phyloP scores from a whole-genome alignment of 73 alveolate species.

The Stentor roeselii region DNA sequence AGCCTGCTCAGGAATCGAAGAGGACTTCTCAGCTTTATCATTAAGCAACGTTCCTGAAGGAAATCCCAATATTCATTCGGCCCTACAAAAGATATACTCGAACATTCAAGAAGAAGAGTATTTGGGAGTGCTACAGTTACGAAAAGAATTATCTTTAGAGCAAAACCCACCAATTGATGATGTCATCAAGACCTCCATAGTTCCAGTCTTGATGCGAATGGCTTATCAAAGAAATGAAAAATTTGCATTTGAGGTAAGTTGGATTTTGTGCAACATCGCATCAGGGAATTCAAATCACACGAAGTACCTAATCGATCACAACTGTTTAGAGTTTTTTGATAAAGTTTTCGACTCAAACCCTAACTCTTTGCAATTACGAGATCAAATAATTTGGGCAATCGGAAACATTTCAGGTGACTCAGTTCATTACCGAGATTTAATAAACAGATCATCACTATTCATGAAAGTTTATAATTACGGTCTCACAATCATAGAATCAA shows the following conservation, averaged over 20 bases:
- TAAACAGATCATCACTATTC: background rate
- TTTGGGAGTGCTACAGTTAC: background rate
- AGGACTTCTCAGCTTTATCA: background rate
- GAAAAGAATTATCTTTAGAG: background rate
- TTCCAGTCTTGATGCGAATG: background rate
- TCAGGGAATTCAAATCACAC: background rate
- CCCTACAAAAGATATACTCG: background rate
- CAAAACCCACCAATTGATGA: background rate
- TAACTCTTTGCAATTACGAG: background rate
- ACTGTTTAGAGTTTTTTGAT: background rate
- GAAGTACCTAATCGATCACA: background rate
- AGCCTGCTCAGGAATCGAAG: background rate
- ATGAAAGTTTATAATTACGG: background rate
- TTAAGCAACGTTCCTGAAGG: background rate
- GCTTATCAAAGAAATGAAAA: background rate
- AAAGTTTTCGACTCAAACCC: background rate
- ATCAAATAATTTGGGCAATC: background rate
- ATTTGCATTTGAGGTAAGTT: background rate
- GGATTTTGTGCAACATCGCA: background rate
- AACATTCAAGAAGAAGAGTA: background rate
- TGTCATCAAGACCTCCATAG: background rate
- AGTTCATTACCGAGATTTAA: background rate
- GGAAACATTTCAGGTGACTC: background rate
- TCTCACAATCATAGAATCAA: background rate
- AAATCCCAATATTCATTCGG: too few species aligned